Percentiles rank a stretch among this genome's conserved stretches.
These are phyloP conservation scores for Cladosporium sp. DNA, from an alignment of 2,329 filamentous ascomycete species.

Conservation along the genomic window DNA sequence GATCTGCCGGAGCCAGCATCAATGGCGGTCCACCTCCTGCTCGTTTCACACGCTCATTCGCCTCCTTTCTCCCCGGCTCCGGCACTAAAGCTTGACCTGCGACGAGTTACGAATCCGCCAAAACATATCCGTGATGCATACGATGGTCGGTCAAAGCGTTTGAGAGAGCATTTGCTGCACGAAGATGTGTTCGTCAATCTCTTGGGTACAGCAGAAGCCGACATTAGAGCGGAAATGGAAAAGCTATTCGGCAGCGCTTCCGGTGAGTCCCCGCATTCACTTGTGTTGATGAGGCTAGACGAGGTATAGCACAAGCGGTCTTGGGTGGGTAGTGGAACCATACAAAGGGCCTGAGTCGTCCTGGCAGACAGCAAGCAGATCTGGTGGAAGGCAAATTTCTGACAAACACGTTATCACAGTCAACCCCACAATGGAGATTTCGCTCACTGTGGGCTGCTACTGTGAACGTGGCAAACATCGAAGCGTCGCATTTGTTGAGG, in stretches of 20 bases:
- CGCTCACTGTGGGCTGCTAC: conserved; percentile 19
- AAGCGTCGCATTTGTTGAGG: conserved; percentile 24
- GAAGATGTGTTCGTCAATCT: conserved; percentile 7
- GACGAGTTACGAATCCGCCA: conserved; percentile 12
- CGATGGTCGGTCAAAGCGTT: conserved; percentile 14
- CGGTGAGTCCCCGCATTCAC: background rate
- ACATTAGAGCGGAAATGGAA: background rate
- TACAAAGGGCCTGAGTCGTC: too few species aligned
- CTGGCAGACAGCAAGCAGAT: background rate
- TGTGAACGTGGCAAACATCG: conserved; percentile 25
- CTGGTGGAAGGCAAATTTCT: background rate
- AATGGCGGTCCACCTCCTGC: background rate
- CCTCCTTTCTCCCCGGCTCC: conserved; percentile 12
- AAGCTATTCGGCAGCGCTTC: background rate
- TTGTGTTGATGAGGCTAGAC: background rate
- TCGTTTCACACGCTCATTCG: conserved; percentile 13
- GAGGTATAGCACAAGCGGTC: background rate
- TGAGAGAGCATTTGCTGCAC: conserved; percentile 14
- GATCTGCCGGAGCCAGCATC: too few species aligned
- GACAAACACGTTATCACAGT: background rate
- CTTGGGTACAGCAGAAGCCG: background rate
- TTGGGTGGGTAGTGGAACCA: too few species aligned
- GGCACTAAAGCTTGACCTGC: conserved; percentile 13
- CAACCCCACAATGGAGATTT: background rate
- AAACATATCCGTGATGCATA: conserved; percentile 14